phyloP scores from a whole-genome alignment of 208 protist species.

The Crithidia brevicula region DNA sequence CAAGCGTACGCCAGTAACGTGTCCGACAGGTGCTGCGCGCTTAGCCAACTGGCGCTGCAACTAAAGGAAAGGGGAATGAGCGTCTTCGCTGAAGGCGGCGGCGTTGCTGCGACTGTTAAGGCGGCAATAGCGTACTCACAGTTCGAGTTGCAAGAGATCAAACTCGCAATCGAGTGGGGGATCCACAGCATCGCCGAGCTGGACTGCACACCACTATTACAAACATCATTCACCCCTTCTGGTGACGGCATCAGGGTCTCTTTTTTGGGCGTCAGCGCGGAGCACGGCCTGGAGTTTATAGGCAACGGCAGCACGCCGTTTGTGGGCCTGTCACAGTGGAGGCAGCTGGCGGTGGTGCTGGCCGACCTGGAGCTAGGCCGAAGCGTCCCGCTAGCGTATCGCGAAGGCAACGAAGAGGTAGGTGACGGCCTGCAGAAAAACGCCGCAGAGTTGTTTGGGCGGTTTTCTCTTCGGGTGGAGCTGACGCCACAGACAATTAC shows the following conservation, averaged over 20 bases:
- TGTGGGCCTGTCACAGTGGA: conserved; percentile 39
- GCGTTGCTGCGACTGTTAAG: conserved; percentile 25
- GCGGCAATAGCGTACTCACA: conserved; percentile 64
- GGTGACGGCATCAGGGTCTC: conserved; percentile 57
- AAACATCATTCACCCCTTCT: conserved; percentile 61
- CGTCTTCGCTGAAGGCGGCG: background rate
- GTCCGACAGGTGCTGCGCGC: conserved; percentile 56
- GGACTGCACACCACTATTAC: conserved; percentile 69
- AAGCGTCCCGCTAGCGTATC: conserved; percentile 34
- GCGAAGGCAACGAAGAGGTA: conserved; percentile 14
- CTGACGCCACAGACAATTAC: conserved; percentile 41
- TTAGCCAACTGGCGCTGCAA: conserved; percentile 43
- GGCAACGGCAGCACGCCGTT: conserved; percentile 59
- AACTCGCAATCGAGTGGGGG: conserved; percentile 45
- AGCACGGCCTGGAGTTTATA: conserved; percentile 87
- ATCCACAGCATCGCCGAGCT: conserved; percentile 62
- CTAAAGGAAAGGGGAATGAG: background rate
- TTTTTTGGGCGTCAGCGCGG: conserved; percentile 55
- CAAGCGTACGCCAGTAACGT: conserved; percentile 54
- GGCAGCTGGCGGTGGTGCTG: conserved; percentile 22
- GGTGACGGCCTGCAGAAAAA: conserved; percentile 28
- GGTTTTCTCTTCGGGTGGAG: conserved; percentile 68
- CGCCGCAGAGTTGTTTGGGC: conserved; percentile 46
- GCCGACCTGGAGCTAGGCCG: conserved; percentile 25
- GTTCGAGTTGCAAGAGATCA: conserved; percentile 55